Evolutionary conservation across 345 rosid genomes (phyloP).

Genomic region (Zanthoxylum bungeanum): DNA sequence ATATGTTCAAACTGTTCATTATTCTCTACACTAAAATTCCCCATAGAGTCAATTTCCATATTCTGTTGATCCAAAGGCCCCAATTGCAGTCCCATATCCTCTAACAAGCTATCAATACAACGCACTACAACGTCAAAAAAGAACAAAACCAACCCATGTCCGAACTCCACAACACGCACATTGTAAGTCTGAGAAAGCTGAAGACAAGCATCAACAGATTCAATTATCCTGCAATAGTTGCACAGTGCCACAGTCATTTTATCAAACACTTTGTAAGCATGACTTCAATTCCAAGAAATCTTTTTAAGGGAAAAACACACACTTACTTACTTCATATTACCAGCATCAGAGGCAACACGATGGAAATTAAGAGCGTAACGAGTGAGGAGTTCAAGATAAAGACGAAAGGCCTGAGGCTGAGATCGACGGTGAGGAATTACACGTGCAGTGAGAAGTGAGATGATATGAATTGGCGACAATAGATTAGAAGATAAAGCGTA

Average conservation of each 20-base stretch:
- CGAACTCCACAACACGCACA: conserved; percentile 34
- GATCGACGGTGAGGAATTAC: conserved; percentile 45
- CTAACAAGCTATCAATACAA: conserved; percentile 40
- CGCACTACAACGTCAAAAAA: conserved; percentile 34
- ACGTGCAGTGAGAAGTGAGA: conserved; percentile 47
- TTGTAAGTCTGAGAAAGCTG: conserved; percentile 41
- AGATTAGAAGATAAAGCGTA: conserved; percentile 41
- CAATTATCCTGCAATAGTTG: conserved; percentile 41
- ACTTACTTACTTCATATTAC: conserved; percentile 30
- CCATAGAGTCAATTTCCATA: conserved; percentile 35
- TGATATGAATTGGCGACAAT: conserved; percentile 46
- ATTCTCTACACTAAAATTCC: conserved; percentile 15
- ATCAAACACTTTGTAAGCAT: neutral
- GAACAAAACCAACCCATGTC: conserved; percentile 45
- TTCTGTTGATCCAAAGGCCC: conserved; percentile 24
- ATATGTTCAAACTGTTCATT: conserved; percentile 32
- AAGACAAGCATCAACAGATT: conserved; percentile 45
- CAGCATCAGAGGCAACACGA: conserved; percentile 16
- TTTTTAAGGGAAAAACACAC: neutral
- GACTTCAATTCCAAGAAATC: neutral
- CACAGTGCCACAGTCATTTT: too few species aligned
- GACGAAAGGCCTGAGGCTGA: conserved; percentile 54
- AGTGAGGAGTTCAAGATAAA: conserved; percentile 47
- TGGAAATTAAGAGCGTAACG: conserved; percentile 39
- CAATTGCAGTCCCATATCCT: conserved; percentile 43